phyloP scores from a whole-genome alignment of 2,329 filamentous ascomycete genomes.

The Sporothrix curviconia region DNA sequence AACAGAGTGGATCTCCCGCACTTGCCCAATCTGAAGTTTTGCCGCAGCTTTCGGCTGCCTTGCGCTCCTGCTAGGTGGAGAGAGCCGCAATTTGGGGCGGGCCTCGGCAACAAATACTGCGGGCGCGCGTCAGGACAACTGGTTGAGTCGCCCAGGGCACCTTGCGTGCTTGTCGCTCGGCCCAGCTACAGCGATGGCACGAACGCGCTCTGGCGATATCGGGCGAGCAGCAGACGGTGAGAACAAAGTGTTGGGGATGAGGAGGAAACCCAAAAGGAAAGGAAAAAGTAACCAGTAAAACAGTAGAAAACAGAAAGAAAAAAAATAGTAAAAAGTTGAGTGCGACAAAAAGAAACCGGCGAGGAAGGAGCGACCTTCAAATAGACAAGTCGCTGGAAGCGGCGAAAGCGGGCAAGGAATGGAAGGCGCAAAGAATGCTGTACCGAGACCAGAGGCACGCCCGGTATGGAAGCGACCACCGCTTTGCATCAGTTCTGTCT shows the following conservation, averaged over 20 bases:
- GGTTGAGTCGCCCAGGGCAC: not conserved
- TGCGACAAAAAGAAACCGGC: not conserved
- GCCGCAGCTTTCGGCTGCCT: too few relatives aligned
- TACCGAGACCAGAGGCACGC: slow-evolving; percentile 3
- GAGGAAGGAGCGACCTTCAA: not conserved
- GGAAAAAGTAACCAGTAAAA: not conserved
- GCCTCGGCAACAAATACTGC: slow-evolving; percentile 9
- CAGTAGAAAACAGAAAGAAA: not conserved
- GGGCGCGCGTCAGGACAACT: not conserved
- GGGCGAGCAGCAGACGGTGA: not conserved
- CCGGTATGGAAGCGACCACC: not conserved
- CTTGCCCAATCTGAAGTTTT: not conserved
- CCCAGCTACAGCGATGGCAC: slow-evolving; percentile 6
- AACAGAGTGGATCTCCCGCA: not conserved
- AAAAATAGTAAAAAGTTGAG: not conserved
- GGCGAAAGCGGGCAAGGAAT: not conserved
- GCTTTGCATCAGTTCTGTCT: slow-evolving; percentile 1
- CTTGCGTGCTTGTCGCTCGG: too few relatives aligned
- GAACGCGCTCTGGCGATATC: not conserved
- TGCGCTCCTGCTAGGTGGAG: too few relatives aligned
- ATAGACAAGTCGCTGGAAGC: not conserved
- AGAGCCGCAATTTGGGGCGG: not conserved
- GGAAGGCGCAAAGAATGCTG: not conserved
- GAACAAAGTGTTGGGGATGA: not conserved
- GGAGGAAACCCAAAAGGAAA: not conserved